A percentile compares a stretch with the other conserved stretches of the same genome.
Evolutionary conservation across 495 filamentous ascomycete genomes (phyloP).

Genomic region (Talaromyces liani): DNA sequence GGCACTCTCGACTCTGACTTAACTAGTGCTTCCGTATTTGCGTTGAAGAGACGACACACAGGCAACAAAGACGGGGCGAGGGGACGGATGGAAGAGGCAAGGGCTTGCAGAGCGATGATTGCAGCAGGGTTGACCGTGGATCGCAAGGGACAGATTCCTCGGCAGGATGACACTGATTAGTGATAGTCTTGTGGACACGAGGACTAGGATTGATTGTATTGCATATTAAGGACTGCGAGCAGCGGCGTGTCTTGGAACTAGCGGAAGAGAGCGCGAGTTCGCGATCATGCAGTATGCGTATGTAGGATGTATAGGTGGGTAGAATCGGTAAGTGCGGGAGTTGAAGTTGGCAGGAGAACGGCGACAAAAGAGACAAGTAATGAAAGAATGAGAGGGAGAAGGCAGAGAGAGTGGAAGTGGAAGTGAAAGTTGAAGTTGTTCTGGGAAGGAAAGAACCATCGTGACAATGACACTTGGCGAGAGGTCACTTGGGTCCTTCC

Average conservation of each 20-base stretch:
- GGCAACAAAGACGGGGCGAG: slow-evolving; percentile 10
- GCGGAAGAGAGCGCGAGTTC: not conserved
- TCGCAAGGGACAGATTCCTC: slow-evolving; percentile 10
- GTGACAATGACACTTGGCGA: not conserved
- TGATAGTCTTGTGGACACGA: slow-evolving; percentile 11
- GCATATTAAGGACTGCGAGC: not conserved
- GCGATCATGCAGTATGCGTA: not conserved
- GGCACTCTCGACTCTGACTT: not conserved
- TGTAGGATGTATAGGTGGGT: not conserved
- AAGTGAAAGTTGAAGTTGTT: not conserved
- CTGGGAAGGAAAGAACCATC: not conserved
- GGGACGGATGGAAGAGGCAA: slow-evolving; percentile 5
- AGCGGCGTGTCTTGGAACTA: not conserved
- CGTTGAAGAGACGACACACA: slow-evolving; percentile 5
- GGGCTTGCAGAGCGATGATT: slow-evolving; percentile 5
- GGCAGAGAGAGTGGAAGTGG: not conserved
- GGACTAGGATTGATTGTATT: not conserved
- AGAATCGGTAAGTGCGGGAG: not conserved
- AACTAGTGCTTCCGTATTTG: not conserved
- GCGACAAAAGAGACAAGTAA: not conserved
- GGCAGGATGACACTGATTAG: slow-evolving; percentile 7
- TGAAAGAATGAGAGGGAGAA: not conserved
- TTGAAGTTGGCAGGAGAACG: not conserved
- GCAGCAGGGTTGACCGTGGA: slow-evolving; percentile 4
- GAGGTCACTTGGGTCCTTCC: not conserved